Evolutionary conservation across 2,329 filamentous ascomycete genomes (phyloP), one percentile per base, ranked within the genome.

Genomic region (Stromatinia cepivora): DNA sequence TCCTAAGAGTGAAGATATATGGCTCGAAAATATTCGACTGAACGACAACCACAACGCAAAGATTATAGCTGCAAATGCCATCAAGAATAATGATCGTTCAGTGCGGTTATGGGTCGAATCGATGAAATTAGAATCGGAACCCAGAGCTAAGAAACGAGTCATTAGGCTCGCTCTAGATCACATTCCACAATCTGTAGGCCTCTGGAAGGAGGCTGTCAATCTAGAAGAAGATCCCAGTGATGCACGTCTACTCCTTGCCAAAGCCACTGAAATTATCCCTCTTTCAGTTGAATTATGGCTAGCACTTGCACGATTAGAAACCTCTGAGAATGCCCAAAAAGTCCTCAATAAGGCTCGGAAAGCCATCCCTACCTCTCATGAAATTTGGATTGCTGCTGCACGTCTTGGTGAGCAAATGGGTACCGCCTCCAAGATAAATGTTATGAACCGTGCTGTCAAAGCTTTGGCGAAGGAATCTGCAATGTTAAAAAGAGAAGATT

Each of bases 141-240:
- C 88, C 1, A 87, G 90, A 70, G 92, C 93, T 15, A 97, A 96
- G 81, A 98, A 98, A 81, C 90, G 93, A 77, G 95, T 99, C 10
- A 88, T 97, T 46, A 88, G 94, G 68, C 92, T 96, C 77, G 96
- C 95, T 0, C 84, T 99, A 57, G 92, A 98, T 76, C 90, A 97
- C 76, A 92, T 97, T 53, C 94, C 94, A 0, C 93, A 97, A 77
- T 98, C 94, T 0, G 95, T 98, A 61, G 90, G 92, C 54, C 86
- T 99, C n/a, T 99, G 95, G 95, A 99, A 98, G 79, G 93, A 96
- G 78, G 91, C 94, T 7, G 94, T 99, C 72, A 98, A 98, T 75
- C 82, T 98, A 68, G 95, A 98, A 77, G 94, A 97, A 76, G 91
- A 97, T 74, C 87, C 91, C 0, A 91, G 90, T 42, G 93, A 97